Percentiles rank a stretch among this genome's conserved stretches.
phyloP scores from a whole-genome alignment of 2,329 filamentous ascomycete genomes.

The Cercospora sp. region DNA sequence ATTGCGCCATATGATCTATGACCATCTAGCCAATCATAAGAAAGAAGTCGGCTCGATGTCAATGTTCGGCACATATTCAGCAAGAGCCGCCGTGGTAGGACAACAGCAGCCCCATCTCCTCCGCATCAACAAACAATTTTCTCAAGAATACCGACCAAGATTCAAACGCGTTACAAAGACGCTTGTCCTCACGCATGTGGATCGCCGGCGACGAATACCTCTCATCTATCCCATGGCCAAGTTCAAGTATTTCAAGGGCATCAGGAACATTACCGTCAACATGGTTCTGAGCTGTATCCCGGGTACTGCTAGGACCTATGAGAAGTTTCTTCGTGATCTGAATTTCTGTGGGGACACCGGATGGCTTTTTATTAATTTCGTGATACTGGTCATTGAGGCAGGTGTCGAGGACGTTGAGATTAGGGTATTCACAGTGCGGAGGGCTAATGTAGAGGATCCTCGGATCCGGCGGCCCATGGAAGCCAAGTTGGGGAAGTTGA shows the following conservation, averaged over 20 bases:
- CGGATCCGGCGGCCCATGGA: neutral
- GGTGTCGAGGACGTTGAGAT: neutral
- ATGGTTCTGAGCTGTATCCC: neutral
- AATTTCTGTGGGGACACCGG: neutral
- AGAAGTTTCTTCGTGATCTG: neutral
- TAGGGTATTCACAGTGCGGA: neutral
- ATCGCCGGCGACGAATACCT: neutral
- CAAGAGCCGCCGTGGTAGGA: neutral
- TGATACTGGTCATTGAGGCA: too few relatives aligned
- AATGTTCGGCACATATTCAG: neutral
- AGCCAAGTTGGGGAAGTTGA: neutral
- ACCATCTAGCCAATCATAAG: neutral
- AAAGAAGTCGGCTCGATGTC: neutral
- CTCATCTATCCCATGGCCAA: neutral
- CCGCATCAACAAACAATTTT: neutral
- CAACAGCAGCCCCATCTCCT: neutral
- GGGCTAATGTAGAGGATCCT: neutral
- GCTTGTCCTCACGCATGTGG: neutral
- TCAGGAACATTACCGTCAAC: neutral
- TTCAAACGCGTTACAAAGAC: neutral
- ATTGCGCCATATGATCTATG: neutral
- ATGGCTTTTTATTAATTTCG: neutral
- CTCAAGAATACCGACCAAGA: neutral
- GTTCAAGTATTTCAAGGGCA: neutral
- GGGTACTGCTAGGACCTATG: too few relatives aligned